phyloP scores from a whole-genome alignment of 2,329 filamentous ascomycete species.

The Botrytis byssoidea region DNA sequence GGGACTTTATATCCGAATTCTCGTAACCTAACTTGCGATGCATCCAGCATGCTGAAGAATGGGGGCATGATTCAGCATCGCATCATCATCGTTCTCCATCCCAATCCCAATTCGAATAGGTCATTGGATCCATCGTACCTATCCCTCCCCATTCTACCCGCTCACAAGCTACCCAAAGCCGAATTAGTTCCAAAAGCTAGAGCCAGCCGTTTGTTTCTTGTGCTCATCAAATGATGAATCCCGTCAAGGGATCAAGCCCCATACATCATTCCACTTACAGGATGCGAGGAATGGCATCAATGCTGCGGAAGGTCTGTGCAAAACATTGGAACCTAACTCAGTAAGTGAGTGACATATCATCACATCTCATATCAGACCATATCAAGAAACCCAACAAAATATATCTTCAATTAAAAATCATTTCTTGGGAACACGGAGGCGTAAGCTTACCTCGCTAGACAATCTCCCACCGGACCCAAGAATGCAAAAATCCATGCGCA shows the following conservation, averaged over 20 bases:
- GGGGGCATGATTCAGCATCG: background rate
- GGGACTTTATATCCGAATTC: background rate
- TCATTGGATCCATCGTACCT: background rate
- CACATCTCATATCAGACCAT: background rate
- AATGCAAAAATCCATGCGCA: background rate
- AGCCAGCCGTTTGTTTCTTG: background rate
- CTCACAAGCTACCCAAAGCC: background rate
- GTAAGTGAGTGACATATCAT: background rate
- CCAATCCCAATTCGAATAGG: background rate
- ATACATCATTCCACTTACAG: background rate
- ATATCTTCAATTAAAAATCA: background rate
- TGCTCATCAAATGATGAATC: background rate
- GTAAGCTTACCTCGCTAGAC: background rate
- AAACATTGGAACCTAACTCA: background rate
- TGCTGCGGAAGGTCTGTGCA: background rate
- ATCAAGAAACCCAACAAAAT: background rate
- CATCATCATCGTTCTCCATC: background rate
- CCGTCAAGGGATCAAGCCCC: background rate
- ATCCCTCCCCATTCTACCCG: background rate
- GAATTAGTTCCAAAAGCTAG: background rate
- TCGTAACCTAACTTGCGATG: background rate
- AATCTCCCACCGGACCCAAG: background rate
- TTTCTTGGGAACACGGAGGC: background rate
- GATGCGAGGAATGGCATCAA: background rate
- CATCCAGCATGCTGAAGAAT: background rate